Evolutionary conservation across 2,329 filamentous ascomycete genomes (phyloP).

Genomic region (Fusarium sp.): DNA sequence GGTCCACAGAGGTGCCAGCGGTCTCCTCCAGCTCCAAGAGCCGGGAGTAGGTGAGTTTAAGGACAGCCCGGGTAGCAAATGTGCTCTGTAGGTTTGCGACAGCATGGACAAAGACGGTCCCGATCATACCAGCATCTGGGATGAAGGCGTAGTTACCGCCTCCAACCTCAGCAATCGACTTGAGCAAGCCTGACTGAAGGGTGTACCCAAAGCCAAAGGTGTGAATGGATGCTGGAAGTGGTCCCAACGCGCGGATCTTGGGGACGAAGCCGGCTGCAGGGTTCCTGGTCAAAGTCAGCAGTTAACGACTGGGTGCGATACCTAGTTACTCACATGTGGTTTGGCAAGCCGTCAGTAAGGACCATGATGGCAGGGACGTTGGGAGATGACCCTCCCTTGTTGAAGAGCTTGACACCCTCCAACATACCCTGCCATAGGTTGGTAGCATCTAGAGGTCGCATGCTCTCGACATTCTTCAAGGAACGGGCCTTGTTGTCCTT

Average conservation of each 20-base stretch:
- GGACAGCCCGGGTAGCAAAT: constrained; percentile 59
- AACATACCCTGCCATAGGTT: constrained; percentile 69
- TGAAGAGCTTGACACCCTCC: constrained; percentile 62
- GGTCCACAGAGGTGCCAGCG: constrained; percentile 54
- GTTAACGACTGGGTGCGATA: rapidly evolving
- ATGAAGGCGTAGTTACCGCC: constrained; percentile 71
- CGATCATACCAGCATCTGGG: constrained; percentile 70
- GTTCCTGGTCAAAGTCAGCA: constrained; percentile 47
- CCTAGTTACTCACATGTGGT: constrained; percentile 56
- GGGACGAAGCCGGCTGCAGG: constrained; percentile 65
- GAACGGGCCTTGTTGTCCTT: constrained; percentile 56
- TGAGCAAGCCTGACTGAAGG: constrained; percentile 61
- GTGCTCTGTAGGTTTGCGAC: constrained; percentile 70
- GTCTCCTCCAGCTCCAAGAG: constrained; percentile 54
- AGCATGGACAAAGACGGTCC: constrained; percentile 71
- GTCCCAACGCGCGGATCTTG: constrained; percentile 58
- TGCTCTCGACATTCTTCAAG: constrained; percentile 55
- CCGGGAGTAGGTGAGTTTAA: constrained; percentile 56
- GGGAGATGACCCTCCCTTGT: constrained; percentile 42
- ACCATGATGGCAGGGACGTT: constrained; percentile 64
- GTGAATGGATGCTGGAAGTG: constrained; percentile 56
- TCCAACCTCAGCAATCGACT: constrained; percentile 68
- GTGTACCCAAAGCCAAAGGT: constrained; percentile 54
- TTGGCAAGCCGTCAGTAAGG: constrained; percentile 66
- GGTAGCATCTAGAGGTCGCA: constrained; percentile 56